Base-by-base conservation (phyloP, 2,329 filamentous ascomycete species). In the Sclerotinia glacialis region DNA sequence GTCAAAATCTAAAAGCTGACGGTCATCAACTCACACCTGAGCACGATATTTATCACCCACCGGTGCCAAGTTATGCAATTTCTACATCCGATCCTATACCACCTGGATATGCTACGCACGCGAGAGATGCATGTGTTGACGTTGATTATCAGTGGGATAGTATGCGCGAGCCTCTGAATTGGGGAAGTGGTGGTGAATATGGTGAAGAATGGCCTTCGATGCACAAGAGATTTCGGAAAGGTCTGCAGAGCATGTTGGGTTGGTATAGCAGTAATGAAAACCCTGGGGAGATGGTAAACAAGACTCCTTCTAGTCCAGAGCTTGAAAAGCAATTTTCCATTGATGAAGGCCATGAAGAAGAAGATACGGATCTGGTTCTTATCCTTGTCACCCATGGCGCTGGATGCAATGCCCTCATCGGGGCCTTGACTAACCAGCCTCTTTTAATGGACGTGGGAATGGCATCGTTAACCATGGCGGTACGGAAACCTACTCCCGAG, bases 101-200 rank as follows among this genome's bases (percentile, higher is more conserved):
- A 0, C 81, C 87, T 3, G 95, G 94, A 2, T 96, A 96, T 76
- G 91, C 97, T 23, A 86, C 92, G 0, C 95, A 99, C 78, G 94
- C 94, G 11, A 86, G 93, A 69, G 92, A 98, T 75, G 87, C 89
- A 16, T 98, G 93, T 74, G 83, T 91, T 6, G 85, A 90, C 61
- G 84, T 97, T n/a, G 95, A 99, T 78, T 96, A 92, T 74, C 90
- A 94, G 73, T 99, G 95, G 94, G 93, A 99, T 75, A 97, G 93
- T 68, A 94, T 93, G 83, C 85, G 90, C 18, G 80, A 84, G 3
- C 87, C 91, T 0, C 83, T 92, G 53, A 83, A 88, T 69, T 98
- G 95, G 90, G 94, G 93, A 8, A 88, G 92, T 73, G 94, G 94
- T 12, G 95, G 94, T 49, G 85, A 89, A 53, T 91, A 92, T 72